Evolutionary conservation across 306 rosid species (phyloP).

Genomic region (Aeschynomene evenia): DNA sequence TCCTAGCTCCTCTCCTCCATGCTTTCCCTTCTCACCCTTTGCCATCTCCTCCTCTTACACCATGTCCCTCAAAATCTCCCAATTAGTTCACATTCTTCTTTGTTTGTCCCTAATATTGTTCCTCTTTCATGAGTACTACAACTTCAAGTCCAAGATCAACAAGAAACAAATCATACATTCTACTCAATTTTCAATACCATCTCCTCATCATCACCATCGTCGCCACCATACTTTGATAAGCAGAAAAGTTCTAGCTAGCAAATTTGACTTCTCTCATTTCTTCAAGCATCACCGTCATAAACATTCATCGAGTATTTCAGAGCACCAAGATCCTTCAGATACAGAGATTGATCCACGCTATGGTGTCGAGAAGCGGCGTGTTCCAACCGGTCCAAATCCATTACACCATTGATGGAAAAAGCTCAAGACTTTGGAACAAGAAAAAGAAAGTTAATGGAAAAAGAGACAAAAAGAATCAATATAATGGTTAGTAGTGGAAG

Average conservation of each 20-base stretch:
- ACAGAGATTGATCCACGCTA: conserved; percentile 77
- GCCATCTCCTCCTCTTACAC: conserved; percentile 46
- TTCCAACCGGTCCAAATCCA: conserved; percentile 95
- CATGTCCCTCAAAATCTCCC: conserved; percentile 73
- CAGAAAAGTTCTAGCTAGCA: conserved; percentile 76
- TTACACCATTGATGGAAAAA: conserved; percentile 68
- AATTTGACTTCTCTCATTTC: conserved; percentile 75
- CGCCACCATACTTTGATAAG: conserved; percentile 36
- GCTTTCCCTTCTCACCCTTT: conserved; percentile 64
- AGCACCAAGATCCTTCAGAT: conserved; percentile 30
- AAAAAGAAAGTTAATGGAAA: neutral
- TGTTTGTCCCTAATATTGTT: conserved; percentile 56
- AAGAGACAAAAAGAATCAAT: conserved; percentile 24
- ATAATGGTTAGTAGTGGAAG: conserved; percentile 49
- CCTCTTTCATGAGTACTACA: conserved; percentile 54
- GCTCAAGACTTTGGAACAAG: conserved; percentile 6
- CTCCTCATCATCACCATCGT: conserved; percentile 34
- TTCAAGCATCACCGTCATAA: conserved; percentile 36
- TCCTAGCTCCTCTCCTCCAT: conserved; percentile 44
- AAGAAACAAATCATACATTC: conserved; percentile 38
- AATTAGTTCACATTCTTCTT: conserved; percentile 47
- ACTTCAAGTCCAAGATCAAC: conserved; percentile 52
- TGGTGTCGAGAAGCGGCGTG: conserved; percentile 86
- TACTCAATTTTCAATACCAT: conserved; percentile 23
- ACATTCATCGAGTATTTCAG: conserved; percentile 12